phyloP scores from a whole-genome alignment of 495 filamentous ascomycete genomes.

The Xylaria telfairii region DNA sequence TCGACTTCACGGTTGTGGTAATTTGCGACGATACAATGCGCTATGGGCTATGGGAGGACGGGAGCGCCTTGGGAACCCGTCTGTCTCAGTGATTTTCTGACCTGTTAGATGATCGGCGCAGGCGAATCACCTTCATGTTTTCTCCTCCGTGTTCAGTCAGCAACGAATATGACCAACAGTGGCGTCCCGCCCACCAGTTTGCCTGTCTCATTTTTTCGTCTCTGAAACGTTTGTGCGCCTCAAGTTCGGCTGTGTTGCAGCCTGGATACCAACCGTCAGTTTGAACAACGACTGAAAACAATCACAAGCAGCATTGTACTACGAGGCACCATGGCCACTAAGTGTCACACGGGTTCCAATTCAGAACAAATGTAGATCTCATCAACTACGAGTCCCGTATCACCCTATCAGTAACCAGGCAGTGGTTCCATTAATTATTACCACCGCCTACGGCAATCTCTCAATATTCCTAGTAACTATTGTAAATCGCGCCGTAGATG shows the following conservation, averaged over 20 bases:
- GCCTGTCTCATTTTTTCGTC: neutral
- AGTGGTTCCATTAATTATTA: neutral
- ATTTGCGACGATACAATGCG: slow-evolving; percentile 13
- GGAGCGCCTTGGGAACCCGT: neutral
- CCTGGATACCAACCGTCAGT: neutral
- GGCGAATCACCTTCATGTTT: neutral
- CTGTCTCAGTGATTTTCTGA: neutral
- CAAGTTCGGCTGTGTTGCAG: neutral
- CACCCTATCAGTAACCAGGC: neutral
- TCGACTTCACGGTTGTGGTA: slow-evolving; percentile 25
- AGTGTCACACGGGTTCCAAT: neutral
- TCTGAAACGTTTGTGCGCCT: neutral
- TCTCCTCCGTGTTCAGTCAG: neutral
- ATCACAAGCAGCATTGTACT: neutral
- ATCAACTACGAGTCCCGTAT: neutral
- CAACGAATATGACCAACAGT: slow-evolving; percentile 19
- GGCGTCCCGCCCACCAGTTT: slow-evolving; percentile 12
- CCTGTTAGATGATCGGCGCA: slow-evolving; percentile 12
- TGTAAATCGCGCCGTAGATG: neutral
- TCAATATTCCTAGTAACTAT: neutral
- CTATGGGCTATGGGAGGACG: neutral
- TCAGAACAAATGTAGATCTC: neutral
- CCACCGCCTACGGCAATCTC: neutral
- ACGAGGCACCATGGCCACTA: neutral
- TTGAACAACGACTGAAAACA: neutral